Evolutionary conservation across 1,284 basidiomycete species (phyloP).

Genomic region (Uromyces viciae-fabae): DNA sequence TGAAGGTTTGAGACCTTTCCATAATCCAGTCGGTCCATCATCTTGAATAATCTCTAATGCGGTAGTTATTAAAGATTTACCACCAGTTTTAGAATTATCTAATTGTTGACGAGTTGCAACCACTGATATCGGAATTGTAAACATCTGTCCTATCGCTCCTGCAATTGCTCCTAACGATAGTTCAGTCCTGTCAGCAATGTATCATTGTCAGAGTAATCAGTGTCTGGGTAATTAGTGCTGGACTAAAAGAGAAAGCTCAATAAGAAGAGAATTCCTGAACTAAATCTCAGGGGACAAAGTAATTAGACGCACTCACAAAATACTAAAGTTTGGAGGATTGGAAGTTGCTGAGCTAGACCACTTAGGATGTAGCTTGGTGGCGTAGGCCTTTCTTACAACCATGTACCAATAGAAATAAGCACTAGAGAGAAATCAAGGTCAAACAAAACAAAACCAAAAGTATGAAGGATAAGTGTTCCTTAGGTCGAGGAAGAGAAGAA

Average conservation of each 20-base stretch:
- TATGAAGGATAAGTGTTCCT: neutral
- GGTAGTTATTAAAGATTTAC: slow-evolving; percentile 65
- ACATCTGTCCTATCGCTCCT: slow-evolving; percentile 91
- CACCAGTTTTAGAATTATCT: slow-evolving; percentile 62
- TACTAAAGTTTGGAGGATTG: slow-evolving; percentile 4
- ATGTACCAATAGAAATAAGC: slow-evolving; percentile 99
- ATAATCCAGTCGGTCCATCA: slow-evolving; percentile 84
- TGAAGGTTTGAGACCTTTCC: slow-evolving; percentile 88
- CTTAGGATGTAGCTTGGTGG: slow-evolving; percentile 47
- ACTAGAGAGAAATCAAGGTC: slow-evolving; percentile 60
- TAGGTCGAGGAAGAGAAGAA: neutral
- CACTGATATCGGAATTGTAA: slow-evolving; percentile 95
- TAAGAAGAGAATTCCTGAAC: too few relatives aligned
- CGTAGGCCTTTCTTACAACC: slow-evolving; percentile 74
- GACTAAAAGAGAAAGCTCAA: neutral
- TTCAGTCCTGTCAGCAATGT: slow-evolving; percentile 62
- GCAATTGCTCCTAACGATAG: slow-evolving; percentile 84
- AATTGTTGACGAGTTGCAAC: slow-evolving; percentile 97
- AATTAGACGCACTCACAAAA: neutral
- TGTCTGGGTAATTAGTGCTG: too few relatives aligned
- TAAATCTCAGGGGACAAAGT: too few relatives aligned
- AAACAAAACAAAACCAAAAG: neutral
- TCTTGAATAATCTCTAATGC: slow-evolving; percentile 84
- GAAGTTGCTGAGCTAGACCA: slow-evolving; percentile 35
- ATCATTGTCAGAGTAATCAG: too few relatives aligned